Evolutionary conservation across 768 basidiomycete species (phyloP).

Genomic region (Mycena alexandri): DNA sequence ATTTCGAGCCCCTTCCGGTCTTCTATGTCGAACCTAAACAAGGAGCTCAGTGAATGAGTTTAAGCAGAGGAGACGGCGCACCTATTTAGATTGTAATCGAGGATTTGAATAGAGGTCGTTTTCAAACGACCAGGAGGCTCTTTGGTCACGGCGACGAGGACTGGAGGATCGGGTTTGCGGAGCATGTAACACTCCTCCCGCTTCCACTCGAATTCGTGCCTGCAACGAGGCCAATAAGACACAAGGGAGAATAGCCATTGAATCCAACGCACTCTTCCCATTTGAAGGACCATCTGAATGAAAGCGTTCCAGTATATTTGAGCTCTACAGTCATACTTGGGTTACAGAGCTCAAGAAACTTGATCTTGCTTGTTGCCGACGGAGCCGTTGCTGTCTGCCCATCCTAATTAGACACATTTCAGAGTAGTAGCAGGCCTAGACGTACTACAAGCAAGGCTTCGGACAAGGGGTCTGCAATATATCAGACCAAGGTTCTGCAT

Average conservation of each 20-base stretch:
- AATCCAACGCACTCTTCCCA: constrained; percentile 80
- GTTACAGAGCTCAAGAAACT: constrained; percentile 82
- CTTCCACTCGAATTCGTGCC: constrained; percentile 90
- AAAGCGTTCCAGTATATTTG: constrained; percentile 78
- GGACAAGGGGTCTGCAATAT: constrained; percentile 76
- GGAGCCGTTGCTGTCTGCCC: constrained; percentile 76
- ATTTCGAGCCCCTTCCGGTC: constrained; percentile 89
- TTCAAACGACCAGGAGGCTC: constrained; percentile 77
- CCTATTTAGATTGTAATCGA: constrained; percentile 90
- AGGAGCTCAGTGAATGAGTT: constrained; percentile 3
- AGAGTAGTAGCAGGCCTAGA: too few relatives aligned
- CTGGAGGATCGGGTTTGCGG: constrained; percentile 89
- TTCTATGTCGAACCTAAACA: constrained; percentile 80
- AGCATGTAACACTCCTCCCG: constrained; percentile 64
- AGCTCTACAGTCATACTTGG: constrained; percentile 78
- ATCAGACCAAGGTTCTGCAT: not conserved
- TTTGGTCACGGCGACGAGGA: constrained; percentile 85
- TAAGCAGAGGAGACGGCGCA: constrained; percentile 42
- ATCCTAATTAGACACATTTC: too few relatives aligned
- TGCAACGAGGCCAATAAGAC: constrained; percentile 44
- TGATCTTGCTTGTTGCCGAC: constrained; percentile 74
- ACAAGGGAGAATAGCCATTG: not conserved
- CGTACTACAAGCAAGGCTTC: constrained; percentile 79
- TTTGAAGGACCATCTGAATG: constrained; percentile 82
- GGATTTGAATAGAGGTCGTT: constrained; percentile 76